Percentiles rank a stretch among this genome's conserved stretches.
Evolutionary conservation across 139 green algal genomes (phyloP).

Genomic region (Edaphochlamys debaryana): DNA sequence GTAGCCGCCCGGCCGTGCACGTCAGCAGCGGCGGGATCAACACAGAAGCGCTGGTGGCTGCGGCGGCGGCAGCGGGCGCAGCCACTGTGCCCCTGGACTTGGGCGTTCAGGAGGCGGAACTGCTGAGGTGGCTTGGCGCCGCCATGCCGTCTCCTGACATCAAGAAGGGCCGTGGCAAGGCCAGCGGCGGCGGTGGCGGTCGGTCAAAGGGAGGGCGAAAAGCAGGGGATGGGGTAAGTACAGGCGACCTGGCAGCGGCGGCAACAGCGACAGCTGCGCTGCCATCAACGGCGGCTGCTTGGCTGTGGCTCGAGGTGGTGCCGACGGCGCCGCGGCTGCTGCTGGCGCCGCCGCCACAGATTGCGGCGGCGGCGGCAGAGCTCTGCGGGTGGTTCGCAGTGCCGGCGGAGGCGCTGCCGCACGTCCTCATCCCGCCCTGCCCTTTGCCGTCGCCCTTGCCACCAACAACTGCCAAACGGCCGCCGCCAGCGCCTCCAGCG

Average conservation of each 20-base stretch:
- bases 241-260: no score
- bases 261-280: not conserved
- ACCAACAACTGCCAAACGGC: no score
- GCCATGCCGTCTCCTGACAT: no score
- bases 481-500: not conserved
- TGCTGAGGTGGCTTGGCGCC: no score
- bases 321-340: not conserved
- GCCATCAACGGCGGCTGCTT: not conserved
- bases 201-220: no score
- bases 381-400: slow-evolving; percentile 15
- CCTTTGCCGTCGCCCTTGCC: not conserved
- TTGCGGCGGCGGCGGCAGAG: not conserved
- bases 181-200: no score
- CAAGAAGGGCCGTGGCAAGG: no score
- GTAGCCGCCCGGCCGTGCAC: no score
- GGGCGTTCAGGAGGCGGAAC: not conserved
- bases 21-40: no score
- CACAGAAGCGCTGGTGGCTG: not conserved
- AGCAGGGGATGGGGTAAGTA: no score
- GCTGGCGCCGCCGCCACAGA: not conserved
- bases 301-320: slow-evolving; percentile 14
- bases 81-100: not conserved
- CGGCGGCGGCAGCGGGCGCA: not conserved
- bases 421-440: not conserved
- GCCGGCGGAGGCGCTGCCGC: not conserved